phyloP scores from a whole-genome alignment of 306 rosid genomes.

The Gynostemma pentaphyllum region DNA sequence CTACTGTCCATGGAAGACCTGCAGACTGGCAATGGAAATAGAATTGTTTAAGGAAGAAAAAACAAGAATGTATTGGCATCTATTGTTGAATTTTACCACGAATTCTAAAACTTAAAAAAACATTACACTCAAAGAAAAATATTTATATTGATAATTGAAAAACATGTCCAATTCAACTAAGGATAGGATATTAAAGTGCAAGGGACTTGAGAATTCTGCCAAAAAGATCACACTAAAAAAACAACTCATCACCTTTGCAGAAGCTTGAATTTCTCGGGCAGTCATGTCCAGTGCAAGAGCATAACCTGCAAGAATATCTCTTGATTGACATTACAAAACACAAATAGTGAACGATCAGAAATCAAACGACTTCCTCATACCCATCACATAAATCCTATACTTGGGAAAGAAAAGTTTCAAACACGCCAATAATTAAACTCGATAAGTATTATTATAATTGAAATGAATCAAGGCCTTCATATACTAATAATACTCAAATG shows the following conservation, averaged over 20 bases:
- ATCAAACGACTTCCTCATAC: background rate
- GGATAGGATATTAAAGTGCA: background rate
- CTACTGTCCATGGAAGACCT: constrained; percentile 94
- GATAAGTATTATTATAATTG: background rate
- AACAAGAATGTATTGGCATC: constrained; percentile 4
- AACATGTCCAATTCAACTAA: background rate
- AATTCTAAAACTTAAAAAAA: background rate
- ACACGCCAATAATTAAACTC: background rate
- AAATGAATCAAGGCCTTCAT: background rate
- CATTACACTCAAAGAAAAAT: background rate
- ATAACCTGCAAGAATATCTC: constrained; percentile 46
- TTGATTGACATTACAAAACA: background rate
- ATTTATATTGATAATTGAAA: background rate
- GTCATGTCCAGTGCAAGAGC: constrained; percentile 97
- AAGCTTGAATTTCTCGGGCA: constrained; percentile 81
- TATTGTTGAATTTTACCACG: too few species aligned
- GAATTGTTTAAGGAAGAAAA: background rate
- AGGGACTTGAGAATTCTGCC: background rate
- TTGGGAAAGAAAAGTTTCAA: background rate
- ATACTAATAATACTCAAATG: background rate
- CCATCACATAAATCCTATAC: background rate
- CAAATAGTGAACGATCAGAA: background rate
- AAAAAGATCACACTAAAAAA: background rate
- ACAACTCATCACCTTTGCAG: constrained; percentile 52
- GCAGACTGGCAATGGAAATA: constrained; percentile 47